phyloP scores from a whole-genome alignment of 2,329 filamentous ascomycete species.

The Emergomyces pasteurianus region DNA sequence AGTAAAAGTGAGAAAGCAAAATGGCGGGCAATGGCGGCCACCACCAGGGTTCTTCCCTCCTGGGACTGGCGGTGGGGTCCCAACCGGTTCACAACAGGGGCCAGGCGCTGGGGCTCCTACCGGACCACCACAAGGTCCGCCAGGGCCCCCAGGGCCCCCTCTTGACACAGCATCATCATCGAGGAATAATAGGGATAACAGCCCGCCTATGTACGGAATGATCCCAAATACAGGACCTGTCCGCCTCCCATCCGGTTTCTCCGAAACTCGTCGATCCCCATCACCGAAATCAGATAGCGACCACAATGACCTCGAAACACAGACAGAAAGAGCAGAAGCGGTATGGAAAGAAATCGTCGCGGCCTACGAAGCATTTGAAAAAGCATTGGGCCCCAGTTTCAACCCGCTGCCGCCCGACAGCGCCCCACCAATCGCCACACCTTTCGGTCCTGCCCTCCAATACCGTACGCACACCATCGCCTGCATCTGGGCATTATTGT shows the following conservation, averaged over 20 bases:
- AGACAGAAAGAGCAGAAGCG: slow-evolving; percentile 55
- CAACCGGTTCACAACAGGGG: slow-evolving; percentile 9
- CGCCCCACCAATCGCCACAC: slow-evolving; percentile 48
- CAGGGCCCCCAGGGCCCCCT: slow-evolving; percentile 12
- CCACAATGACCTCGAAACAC: slow-evolving; percentile 45
- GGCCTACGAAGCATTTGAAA: slow-evolving; percentile 35
- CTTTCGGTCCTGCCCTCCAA: slow-evolving; percentile 70
- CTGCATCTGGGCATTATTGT: slow-evolving; percentile 75
- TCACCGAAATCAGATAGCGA: slow-evolving; percentile 15
- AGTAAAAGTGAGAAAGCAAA: slow-evolving; percentile 50
- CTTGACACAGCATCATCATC: slow-evolving; percentile 3
- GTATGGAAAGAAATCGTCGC: slow-evolving; percentile 56
- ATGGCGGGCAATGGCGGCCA: slow-evolving; percentile 46
- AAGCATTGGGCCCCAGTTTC: slow-evolving; percentile 47
- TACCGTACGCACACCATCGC: slow-evolving; percentile 83
- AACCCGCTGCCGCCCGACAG: slow-evolving; percentile 61
- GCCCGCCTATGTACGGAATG: slow-evolving; percentile 39
- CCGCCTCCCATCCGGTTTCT: slow-evolving; percentile 41
- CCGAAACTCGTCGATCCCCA: slow-evolving; percentile 26
- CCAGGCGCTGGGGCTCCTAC: slow-evolving; percentile 10
- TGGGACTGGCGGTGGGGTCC: slow-evolving; percentile 6
- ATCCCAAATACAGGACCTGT: slow-evolving; percentile 30
- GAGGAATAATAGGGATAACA: slow-evolving; percentile 7
- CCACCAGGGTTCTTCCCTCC: slow-evolving; percentile 36
- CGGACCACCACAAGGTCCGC: slow-evolving; percentile 7